A percentile compares a stretch with the other conserved stretches of the same genome.
These are phyloP conservation scores for Mantamonas sphyraenae DNA, from an alignment of 78 protist species.

Conservation along the genomic window DNA sequence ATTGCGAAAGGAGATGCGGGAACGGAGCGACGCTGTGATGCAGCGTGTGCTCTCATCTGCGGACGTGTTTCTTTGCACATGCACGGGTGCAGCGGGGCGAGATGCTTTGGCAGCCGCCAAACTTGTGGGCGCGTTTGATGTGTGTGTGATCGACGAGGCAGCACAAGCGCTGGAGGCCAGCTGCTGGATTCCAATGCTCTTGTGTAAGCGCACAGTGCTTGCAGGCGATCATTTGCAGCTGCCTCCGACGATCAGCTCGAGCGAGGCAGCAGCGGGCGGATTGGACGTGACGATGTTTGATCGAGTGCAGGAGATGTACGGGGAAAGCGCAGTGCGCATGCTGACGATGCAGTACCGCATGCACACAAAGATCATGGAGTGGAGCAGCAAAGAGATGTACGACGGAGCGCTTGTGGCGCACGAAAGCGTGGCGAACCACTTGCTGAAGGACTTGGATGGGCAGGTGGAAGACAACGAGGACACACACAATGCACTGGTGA, in stretches of 20 bases:
- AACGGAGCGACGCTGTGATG: background rate
- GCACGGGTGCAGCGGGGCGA: background rate
- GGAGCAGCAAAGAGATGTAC: slow-evolving; percentile 54
- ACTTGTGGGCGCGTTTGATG: slow-evolving; percentile 13
- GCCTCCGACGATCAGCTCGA: slow-evolving; percentile 71
- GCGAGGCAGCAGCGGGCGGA: slow-evolving; percentile 49
- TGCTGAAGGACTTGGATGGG: slow-evolving; percentile 31
- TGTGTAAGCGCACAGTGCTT: too few relatives aligned
- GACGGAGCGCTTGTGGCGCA: slow-evolving; percentile 50
- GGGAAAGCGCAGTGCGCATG: slow-evolving; percentile 5
- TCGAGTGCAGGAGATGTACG: slow-evolving; percentile 18
- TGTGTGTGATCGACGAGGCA: slow-evolving; percentile 50
- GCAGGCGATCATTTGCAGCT: slow-evolving; percentile 81
- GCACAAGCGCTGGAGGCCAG: slow-evolving; percentile 74
- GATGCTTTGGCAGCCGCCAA: background rate
- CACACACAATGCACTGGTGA: background rate
- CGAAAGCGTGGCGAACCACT: slow-evolving; percentile 44
- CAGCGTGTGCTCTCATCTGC: background rate
- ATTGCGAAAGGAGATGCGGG: background rate
- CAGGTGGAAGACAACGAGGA: slow-evolving; percentile 3
- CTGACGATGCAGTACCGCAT: slow-evolving; percentile 74
- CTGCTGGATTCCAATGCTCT: slow-evolving; percentile 79
- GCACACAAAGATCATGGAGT: slow-evolving; percentile 60
- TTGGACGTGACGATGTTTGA: slow-evolving; percentile 66
- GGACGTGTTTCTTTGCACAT: background rate